These are phyloP conservation scores for Apiospora arundinis DNA, from an alignment of 2,329 filamentous ascomycete species.

Conservation along the genomic window DNA sequence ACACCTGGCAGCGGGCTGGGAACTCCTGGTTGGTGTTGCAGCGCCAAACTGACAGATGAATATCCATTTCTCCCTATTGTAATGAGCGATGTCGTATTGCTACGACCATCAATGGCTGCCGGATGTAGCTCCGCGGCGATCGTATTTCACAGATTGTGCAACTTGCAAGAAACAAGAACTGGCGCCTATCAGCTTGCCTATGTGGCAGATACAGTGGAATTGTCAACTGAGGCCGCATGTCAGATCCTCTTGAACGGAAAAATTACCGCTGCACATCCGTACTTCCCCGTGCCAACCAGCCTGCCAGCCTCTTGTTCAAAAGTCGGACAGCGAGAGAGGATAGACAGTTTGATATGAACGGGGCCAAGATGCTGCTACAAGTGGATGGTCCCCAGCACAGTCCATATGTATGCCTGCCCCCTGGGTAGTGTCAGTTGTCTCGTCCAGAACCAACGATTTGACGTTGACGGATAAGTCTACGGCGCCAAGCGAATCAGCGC, in stretches of 20 bases:
- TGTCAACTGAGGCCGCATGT: neutral
- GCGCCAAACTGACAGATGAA: neutral
- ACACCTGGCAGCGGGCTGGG: neutral
- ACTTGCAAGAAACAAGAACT: neutral
- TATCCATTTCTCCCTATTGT: neutral
- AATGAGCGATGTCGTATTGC: neutral
- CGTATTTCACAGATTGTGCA: neutral
- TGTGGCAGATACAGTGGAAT: neutral
- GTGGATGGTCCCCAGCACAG: neutral
- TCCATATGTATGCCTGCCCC: neutral
- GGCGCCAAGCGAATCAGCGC: neutral
- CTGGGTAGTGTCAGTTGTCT: neutral
- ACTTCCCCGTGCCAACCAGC: neutral
- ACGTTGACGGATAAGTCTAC: neutral
- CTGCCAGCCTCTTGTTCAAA: neutral
- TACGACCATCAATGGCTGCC: neutral
- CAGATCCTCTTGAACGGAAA: neutral
- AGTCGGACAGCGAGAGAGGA: neutral
- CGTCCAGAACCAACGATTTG: neutral
- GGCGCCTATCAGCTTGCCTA: neutral
- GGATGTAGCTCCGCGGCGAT: slow-evolving; percentile 9
- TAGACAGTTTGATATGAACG: neutral
- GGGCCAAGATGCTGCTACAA: slow-evolving; percentile 1
- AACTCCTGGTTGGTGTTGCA: neutral
- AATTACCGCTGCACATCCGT: neutral